Percentiles rank a stretch among this genome's conserved stretches.
Evolutionary conservation across 2,329 filamentous ascomycete species (phyloP).

Genomic region (Phaeosphaeria sp.): DNA sequence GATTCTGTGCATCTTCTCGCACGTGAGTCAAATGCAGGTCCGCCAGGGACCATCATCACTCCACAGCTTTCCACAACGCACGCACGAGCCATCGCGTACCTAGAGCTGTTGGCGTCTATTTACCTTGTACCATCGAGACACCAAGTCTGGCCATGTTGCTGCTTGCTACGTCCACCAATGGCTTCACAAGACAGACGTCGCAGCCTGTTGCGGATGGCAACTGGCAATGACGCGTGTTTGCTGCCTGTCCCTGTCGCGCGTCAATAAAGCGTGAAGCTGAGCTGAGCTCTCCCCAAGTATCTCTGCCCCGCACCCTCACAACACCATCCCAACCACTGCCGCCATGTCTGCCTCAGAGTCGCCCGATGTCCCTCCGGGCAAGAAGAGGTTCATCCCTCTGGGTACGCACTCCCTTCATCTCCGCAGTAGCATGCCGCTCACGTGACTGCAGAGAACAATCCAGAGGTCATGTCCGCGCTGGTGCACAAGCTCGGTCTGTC

Average conservation of each 20-base stretch:
- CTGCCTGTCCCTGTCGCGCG: slow-evolving; percentile 22
- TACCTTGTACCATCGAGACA: not conserved
- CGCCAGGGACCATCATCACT: slow-evolving; percentile 12
- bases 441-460: slow-evolving; percentile 70
- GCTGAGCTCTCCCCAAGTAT: not conserved
- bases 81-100: slow-evolving; percentile 29
- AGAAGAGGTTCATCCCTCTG: slow-evolving; percentile 49
- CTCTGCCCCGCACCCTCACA: slow-evolving; percentile 18
- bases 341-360: slow-evolving; percentile 39
- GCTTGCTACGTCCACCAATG: not conserved
- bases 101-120: not conserved
- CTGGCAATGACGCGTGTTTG: slow-evolving; percentile 17
- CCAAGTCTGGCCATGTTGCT: slow-evolving; percentile 11
- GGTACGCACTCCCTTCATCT: slow-evolving; percentile 28
- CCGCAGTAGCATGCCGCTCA: slow-evolving; percentile 12
- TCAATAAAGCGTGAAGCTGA: slow-evolving; percentile 7
- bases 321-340: slow-evolving; percentile 2
- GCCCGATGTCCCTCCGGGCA: slow-evolving; percentile 38
- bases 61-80: slow-evolving; percentile 5
- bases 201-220: not conserved
- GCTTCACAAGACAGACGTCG: not conserved
- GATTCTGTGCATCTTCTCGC: slow-evolving; percentile 22
- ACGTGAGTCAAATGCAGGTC: slow-evolving; percentile 40
- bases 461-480: slow-evolving; percentile 85
- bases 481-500: slow-evolving; percentile 87